These are phyloP conservation scores for Pugionium cornutum DNA, from an alignment of 345 rosid species.

Conservation along the genomic window DNA sequence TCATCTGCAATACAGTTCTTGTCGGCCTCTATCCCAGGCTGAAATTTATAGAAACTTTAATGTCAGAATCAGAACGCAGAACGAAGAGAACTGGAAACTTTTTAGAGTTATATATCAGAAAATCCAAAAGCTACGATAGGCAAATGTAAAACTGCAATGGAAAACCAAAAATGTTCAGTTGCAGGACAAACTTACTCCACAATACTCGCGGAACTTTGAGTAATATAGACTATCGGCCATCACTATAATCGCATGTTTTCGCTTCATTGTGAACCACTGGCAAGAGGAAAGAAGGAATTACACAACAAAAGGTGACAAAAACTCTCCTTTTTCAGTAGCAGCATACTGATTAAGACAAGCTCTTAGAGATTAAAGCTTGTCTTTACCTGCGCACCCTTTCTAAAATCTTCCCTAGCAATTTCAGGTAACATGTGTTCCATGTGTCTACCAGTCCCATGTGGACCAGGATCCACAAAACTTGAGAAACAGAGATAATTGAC, in stretches of 20 bases:
- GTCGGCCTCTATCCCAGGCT: slow-evolving; percentile 94
- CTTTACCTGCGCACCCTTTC: slow-evolving; percentile 98
- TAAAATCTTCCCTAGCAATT: slow-evolving; percentile 74
- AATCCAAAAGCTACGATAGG: not conserved
- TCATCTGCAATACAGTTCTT: slow-evolving; percentile 95
- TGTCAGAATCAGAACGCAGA: slow-evolving; percentile 10
- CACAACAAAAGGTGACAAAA: not conserved
- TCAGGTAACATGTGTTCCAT: slow-evolving; percentile 94
- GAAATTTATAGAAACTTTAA: slow-evolving; percentile 38
- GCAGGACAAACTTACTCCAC: slow-evolving; percentile 57
- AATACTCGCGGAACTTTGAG: slow-evolving; percentile 78
- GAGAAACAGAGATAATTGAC: slow-evolving; percentile 17
- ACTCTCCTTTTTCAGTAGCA: not conserved
- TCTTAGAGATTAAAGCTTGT: slow-evolving; percentile 16
- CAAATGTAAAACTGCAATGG: not conserved
- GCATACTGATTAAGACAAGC: slow-evolving; percentile 9
- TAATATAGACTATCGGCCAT: slow-evolving; percentile 90
- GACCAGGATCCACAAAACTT: slow-evolving; percentile 97
- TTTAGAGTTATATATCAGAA: not conserved
- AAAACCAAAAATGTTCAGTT: slow-evolving; percentile 20
- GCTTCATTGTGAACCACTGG: slow-evolving; percentile 98
- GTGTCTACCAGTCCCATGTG: slow-evolving; percentile 96
- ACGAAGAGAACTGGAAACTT: slow-evolving; percentile 4
- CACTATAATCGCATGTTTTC: slow-evolving; percentile 91
- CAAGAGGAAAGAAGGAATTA: slow-evolving; percentile 16